Percentiles rank a stretch among this genome's conserved stretches.
These are phyloP conservation scores for Craspedostauros australis DNA, from an alignment of 108 stramenopile species.

Conservation along the genomic window DNA sequence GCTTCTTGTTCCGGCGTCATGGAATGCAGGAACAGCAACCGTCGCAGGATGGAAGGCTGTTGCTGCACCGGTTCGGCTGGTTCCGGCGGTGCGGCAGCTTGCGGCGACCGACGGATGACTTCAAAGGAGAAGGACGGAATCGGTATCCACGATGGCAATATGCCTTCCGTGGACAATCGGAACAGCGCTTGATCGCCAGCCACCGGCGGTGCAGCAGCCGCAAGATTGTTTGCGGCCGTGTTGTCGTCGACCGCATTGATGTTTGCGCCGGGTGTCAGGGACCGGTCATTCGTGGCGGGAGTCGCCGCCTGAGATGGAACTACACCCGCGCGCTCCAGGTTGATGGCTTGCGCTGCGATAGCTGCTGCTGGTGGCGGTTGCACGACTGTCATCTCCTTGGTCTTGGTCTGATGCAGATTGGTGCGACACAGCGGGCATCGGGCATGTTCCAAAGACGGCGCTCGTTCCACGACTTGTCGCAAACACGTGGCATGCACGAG, in stretches of 20 bases:
- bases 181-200: slow-evolving; percentile 55
- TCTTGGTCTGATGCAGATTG: too few relatives aligned
- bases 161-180: slow-evolving; percentile 70
- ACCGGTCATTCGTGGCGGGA: too few relatives aligned
- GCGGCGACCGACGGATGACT: slow-evolving; percentile 54
- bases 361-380: not conserved
- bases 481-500: slow-evolving; percentile 73
- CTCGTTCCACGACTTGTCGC: slow-evolving; percentile 70
- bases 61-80: slow-evolving; percentile 17
- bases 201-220: slow-evolving; percentile 1
- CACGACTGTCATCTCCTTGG: too few relatives aligned
- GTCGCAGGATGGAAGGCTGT: slow-evolving; percentile 44
- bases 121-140: slow-evolving; percentile 77
- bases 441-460: slow-evolving; percentile 50
- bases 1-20: slow-evolving; percentile 81
- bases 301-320: too few relatives aligned
- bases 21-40: slow-evolving; percentile 50
- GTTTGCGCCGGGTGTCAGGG: too few relatives aligned
- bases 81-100: slow-evolving; percentile 1
- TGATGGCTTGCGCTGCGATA: not conserved
- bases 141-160: slow-evolving; percentile 72
- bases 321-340: not conserved
- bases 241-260: not conserved
- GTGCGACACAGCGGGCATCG: slow-evolving; percentile 73
- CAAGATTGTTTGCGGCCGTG: slow-evolving; percentile 1